Base-by-base conservation (phyloP, 345 rosid species). In the Moringa oleifera region DNA sequence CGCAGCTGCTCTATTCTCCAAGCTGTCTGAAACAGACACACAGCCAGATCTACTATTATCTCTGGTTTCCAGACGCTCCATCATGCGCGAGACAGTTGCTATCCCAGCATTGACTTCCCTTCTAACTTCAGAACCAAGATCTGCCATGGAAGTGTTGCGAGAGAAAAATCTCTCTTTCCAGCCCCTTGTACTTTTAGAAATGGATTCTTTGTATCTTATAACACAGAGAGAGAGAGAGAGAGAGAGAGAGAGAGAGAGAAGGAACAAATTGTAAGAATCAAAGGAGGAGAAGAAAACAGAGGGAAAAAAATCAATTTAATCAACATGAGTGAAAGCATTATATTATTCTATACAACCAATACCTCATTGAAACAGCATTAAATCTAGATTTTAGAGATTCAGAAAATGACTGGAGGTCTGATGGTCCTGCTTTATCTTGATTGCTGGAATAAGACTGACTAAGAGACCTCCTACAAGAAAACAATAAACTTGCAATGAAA, bases 131-230 rank as follows among this genome's bases (percentile, higher is more conserved):
- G 92, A 82, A 66, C 95, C 86, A 70, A 83, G 61, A 62, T 88
- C 95, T 12, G 82, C 79, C 85, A 84, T 71, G 55, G 88, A 65
- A 36, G 78, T 76, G 66, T 77, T 94, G 62, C 95, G 92, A 72
- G 91, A 83, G 74, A 90, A 94, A 65, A 90, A 77, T 70, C 83
- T 83, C 66, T 94, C 99, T 68, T 83, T 94, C 99, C 96, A 94
- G 63, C 79, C 95, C 73, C 91, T 79, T 46, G 99, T 90, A 75
- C 95, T 80, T 87, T 84, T 94, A 62, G 97, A 82, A 75, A 94
- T 81, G 0, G 99, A 90, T 61, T 94, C 99, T 71, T 86, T 94
- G 77, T 88, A 94, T 75, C 99, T 94, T n/a, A 57, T 51, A 64
- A 41, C 37, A 62, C 1, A 46, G 3, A 49, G 4, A 4, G 7